Base-by-base conservation (phyloP, 139 green algal species). In the Volvox africanus region DNA sequence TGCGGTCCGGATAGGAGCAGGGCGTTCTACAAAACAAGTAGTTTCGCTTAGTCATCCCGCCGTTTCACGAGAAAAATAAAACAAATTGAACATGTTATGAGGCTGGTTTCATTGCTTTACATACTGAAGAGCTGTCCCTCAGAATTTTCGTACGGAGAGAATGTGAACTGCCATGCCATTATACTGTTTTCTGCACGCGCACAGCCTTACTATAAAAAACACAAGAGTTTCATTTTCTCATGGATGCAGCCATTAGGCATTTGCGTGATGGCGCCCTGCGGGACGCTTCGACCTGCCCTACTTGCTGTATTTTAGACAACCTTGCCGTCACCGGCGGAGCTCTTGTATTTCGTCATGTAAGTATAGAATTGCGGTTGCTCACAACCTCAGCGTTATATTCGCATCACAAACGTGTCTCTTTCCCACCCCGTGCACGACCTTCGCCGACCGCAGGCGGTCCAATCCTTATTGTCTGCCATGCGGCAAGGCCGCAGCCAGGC, bases 401-500 rank as follows among this genome's bases (percentile, higher is more conserved):
- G 44, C 44, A 55, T 55, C 9, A 55, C 9, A 5, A 55, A 55
- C 44, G 44, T 14, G 9, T 55, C 44, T 55, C 44, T 55, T 55
- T 9, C 44, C 44, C 44, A 55, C 65, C 32, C 32, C 76, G 35
- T 24, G 5, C 44, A 55, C 44, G 44, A 55, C 44, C 44, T 14
- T 55, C 44, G 44, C 44, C 44, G 44, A 55, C 44, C 28, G 35
- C 67, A 89, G 83, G 83, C 83, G 0, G 1, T 81, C 1, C 67
- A 62, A 13, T 44, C 67, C 3, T 68, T 89, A 24, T 44, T 80
- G 0, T 20, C 26, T 5, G 83, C 83, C 68, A 68, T 89, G 83
- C 35, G 68, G 6, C 83, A 81, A 30, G 68, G 83, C 13, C 83
- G 83, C 68, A 89, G 83, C 83, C 83, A 89, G 37, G 83, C 83